A percentile compares a stretch with the other conserved stretches of the same genome.
phyloP scores from a whole-genome alignment of 345 rosid species.

The Dipteronia sinensis region DNA sequence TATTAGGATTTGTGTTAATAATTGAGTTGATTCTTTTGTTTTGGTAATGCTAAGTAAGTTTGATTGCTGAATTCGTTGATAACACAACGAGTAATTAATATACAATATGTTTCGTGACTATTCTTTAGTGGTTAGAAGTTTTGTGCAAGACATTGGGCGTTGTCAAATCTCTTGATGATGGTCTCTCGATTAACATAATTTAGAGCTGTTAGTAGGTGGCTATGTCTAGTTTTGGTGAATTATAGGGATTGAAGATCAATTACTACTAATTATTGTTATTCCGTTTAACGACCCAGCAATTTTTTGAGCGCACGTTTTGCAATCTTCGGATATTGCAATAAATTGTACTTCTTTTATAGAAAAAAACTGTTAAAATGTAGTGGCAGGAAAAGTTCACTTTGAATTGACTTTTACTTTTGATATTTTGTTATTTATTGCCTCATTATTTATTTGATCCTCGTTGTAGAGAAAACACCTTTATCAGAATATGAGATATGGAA shows the following conservation, averaged over 20 bases:
- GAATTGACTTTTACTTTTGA: background rate
- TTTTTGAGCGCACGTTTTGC: background rate
- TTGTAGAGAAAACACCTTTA: background rate
- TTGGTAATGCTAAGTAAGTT: background rate
- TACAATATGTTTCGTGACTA: background rate
- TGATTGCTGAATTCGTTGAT: background rate
- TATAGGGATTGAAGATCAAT: background rate
- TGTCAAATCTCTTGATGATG: background rate
- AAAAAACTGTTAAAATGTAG: too few species aligned
- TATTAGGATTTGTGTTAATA: background rate
- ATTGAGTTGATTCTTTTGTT: background rate
- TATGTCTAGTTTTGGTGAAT: background rate
- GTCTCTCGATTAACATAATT: background rate
- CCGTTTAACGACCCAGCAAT: background rate
- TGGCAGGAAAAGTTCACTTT: background rate
- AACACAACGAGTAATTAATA: background rate
- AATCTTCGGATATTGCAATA: background rate
- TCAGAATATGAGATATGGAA: background rate
- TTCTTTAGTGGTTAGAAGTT: background rate
- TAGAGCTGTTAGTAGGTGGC: background rate
- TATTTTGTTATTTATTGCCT: background rate
- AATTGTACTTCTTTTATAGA: background rate
- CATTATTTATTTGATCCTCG: background rate
- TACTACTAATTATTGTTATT: background rate
- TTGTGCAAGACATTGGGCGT: background rate